Base-by-base conservation (phyloP, 1,139 yeast genomes). In the Groenewaldozyma auringiensis region DNA sequence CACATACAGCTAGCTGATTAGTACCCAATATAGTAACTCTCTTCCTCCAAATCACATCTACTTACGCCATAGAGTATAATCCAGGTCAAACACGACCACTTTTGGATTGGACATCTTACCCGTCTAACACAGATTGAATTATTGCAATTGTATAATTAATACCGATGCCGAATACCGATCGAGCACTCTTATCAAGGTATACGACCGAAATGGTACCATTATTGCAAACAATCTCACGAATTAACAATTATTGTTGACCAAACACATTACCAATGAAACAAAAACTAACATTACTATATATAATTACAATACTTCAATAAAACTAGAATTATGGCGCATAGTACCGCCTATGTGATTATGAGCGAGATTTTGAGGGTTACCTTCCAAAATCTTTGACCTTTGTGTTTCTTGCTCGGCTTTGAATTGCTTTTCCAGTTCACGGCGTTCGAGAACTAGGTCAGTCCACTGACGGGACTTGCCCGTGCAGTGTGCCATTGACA, bases 21-120 rank as follows among this genome's bases (percentile, higher is more conserved):
- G 25, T 18, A n/a, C n/a, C n/a, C n/a, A n/a, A n/a, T n/a, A n/a
- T 9, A 27, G 11, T 27, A 27, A 20, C 25, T 14, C 21, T n/a
- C n/a, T n/a, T n/a, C n/a, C n/a, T n/a, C n/a, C n/a, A n/a, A n/a
- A n/a, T n/a, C n/a, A n/a, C n/a, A n/a, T n/a, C n/a, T n/a, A 75
- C 83, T 73, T 75, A 63, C 83, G 89, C 94, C 92, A 83, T 37
- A 83, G 64, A 0, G 94, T 83, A 57, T 80, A 83, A 60, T 83
- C 94, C 40, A 83, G 65, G 55, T 83, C 94, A 61, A 83, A 81
- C 1, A 83, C 88, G 3, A 82, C 78, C 0, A 77, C 81, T 50
- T 69, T 69, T 0, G 87, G 86, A 51, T 75, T 40, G 13, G 29
- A 6, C 29, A 25, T 25, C 11, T 25, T 11, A 25, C 6, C 11